These are phyloP conservation scores for Exophiala calicioides DNA, from an alignment of 2,329 filamentous ascomycete genomes.

Conservation along the genomic window DNA sequence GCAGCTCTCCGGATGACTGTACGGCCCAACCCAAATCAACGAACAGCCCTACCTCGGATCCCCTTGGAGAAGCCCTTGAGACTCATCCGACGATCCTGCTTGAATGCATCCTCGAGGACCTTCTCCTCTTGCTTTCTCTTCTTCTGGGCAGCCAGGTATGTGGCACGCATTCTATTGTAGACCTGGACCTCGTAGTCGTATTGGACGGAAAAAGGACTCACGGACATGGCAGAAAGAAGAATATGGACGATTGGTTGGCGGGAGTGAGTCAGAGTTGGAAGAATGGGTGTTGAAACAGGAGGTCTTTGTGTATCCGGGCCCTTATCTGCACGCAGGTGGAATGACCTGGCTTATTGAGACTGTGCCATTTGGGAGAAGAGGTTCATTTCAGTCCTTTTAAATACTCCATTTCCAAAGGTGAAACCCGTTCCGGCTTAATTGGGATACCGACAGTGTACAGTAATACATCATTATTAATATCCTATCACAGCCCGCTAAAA, in stretches of 20 bases:
- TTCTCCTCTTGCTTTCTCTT: constrained; percentile 17
- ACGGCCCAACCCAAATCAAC: neutral
- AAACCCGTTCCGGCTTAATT: too few relatives aligned
- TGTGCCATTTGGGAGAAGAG: too few relatives aligned
- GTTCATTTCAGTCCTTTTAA: too few relatives aligned
- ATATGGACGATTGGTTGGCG: neutral
- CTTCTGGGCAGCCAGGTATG: constrained; percentile 16
- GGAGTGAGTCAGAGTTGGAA: neutral
- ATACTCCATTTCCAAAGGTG: too few relatives aligned
- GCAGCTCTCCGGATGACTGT: too few relatives aligned
- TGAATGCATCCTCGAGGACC: constrained; percentile 2
- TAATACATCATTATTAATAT: too few relatives aligned
- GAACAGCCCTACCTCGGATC: neutral
- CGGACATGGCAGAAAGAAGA: too few relatives aligned
- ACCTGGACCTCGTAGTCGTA: constrained; percentile 28
- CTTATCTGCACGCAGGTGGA: neutral
- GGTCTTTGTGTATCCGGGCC: neutral
- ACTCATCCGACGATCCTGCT: constrained; percentile 1
- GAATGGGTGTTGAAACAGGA: neutral
- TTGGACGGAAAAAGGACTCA: constrained; percentile 23
- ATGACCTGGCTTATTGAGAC: too few relatives aligned
- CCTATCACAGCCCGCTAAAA: too few relatives aligned
- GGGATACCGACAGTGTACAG: too few relatives aligned
- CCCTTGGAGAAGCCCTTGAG: neutral
- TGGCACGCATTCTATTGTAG: constrained; percentile 17